Evolutionary conservation across 345 rosid species (phyloP), one percentile per base, ranked within the genome.

Genomic region (Populus pruinosa): DNA sequence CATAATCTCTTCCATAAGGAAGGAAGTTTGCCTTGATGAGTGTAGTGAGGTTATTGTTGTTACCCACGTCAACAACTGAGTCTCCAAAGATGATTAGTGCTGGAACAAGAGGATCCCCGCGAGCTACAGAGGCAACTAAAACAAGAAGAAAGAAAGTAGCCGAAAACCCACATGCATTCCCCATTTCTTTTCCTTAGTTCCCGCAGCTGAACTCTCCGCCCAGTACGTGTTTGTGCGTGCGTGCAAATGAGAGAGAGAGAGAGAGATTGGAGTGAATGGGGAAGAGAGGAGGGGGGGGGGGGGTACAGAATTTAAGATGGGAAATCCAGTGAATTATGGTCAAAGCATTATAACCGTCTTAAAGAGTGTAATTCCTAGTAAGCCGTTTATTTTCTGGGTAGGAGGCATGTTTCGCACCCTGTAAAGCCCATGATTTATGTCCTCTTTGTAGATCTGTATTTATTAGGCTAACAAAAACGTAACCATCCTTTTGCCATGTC

Each of bases 1-100:
- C 83, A 65, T 90, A 95, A 79, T 95, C 99, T 83, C 99, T 87
- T 77, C 99, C 99, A 63, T 92, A 95, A 31, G 99, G 99, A 76
- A 89, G 97, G 82, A 95, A 93, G 80, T 93, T 91, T 68, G 98
- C 91, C 82, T 87, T 93, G 76, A 91, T 79, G 6, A 85, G 35
- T 50, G 97, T 92, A 72, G 50, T 75, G 69, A 91, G 87, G 83
- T 91, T 72, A 83, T 95, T 93, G 82, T 95, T 93, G 86, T 95
- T 95, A 33, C 99, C 99, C 43, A 80, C 97, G 80, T 95, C 99
- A 75, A 89, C 93, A 59, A 92, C 86, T 38, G 99, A 95, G 82
- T 91, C 99, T 18, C 99, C 99, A 65, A 95, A 95, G 55, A 92
- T 90, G 87, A 88, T 86, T 35, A 93, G 80, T 13, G 98, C 91